A percentile compares a stretch with the other conserved stretches of the same genome.
Evolutionary conservation across 805 yeast species (phyloP).

Genomic region (Saccharomycopsis capsularis): DNA sequence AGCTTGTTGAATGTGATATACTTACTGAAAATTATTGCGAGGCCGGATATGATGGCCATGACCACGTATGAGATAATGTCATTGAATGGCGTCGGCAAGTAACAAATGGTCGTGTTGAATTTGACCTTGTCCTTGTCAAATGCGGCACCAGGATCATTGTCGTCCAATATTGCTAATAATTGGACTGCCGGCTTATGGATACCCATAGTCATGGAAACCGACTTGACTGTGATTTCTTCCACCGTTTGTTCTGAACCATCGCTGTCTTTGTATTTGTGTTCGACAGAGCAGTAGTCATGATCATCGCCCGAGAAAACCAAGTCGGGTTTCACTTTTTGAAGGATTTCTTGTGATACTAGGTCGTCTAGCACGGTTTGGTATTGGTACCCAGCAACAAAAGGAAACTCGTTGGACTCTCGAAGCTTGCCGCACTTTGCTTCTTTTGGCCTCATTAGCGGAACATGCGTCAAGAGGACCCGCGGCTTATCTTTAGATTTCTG

Average conservation of each 20-base stretch:
- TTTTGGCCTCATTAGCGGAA: conserved; percentile 71
- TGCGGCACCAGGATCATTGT: conserved; percentile 22
- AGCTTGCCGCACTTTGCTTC: conserved; percentile 64
- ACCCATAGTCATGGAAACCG: conserved; percentile 92
- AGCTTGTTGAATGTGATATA: not conserved
- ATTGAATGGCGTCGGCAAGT: conserved; percentile 47
- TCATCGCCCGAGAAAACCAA: conserved; percentile 88
- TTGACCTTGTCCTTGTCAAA: conserved; percentile 9
- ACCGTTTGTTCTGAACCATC: conserved; percentile 22
- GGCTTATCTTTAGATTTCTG: conserved; percentile 37
- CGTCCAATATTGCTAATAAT: conserved; percentile 57
- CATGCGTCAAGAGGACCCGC: conserved; percentile 72
- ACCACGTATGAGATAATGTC: conserved; percentile 34
- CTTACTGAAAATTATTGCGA: conserved; percentile 10
- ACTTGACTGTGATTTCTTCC: conserved; percentile 75
- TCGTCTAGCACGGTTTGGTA: conserved; percentile 80
- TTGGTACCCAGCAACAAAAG: conserved; percentile 68
- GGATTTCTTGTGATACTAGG: conserved; percentile 48
- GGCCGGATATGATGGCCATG: conserved; percentile 22
- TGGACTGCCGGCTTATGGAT: conserved; percentile 80
- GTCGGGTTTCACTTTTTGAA: conserved; percentile 55
- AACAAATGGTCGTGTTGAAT: conserved; percentile 44
- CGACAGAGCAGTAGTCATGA: conserved; percentile 86
- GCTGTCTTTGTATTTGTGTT: conserved; percentile 37
- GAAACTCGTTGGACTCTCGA: conserved; percentile 68